Percentiles rank a stretch among this genome's conserved stretches.
phyloP scores from a whole-genome alignment of 2,329 filamentous ascomycete species.

The Trichoderma aggressivum region DNA sequence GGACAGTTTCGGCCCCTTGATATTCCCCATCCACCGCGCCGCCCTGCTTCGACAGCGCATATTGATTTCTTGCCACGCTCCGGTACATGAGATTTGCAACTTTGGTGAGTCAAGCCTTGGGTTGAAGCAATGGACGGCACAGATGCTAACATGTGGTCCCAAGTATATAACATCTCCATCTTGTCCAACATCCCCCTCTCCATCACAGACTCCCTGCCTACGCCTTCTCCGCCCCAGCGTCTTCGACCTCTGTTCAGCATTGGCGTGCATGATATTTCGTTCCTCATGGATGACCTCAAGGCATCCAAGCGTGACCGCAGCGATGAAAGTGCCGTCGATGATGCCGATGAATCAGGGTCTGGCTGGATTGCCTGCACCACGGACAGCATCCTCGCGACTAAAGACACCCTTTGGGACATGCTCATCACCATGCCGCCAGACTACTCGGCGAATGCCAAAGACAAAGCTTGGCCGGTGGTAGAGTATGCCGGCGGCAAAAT shows the following conservation, averaged over 20 bases:
- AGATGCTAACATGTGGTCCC: not conserved
- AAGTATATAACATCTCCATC: conserved; percentile 92
- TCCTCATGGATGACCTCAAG: conserved; percentile 62
- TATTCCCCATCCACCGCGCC: conserved; percentile 87
- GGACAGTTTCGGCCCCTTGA: conserved; percentile 80
- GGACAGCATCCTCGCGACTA: conserved; percentile 85
- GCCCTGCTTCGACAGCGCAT: conserved; percentile 85
- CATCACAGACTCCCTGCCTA: conserved; percentile 65
- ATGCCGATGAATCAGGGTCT: conserved; percentile 51
- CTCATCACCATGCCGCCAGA: conserved; percentile 75
- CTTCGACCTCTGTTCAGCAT: conserved; percentile 86
- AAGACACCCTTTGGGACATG: conserved; percentile 83
- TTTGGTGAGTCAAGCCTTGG: conserved; percentile 60
- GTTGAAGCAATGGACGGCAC: not conserved
- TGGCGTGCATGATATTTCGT: conserved; percentile 87
- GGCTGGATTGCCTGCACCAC: conserved; percentile 96
- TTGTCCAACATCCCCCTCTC: conserved; percentile 82
- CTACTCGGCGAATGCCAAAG: conserved; percentile 54
- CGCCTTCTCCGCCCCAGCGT: conserved; percentile 58
- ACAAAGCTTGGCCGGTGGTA: conserved; percentile 72
- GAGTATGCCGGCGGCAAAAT: conserved; percentile 61
- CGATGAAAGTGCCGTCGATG: conserved; percentile 38
- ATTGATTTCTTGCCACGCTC: conserved; percentile 78
- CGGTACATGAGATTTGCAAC: conserved; percentile 81
- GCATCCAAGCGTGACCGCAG: conserved; percentile 39